phyloP scores from a whole-genome alignment of 2,329 filamentous ascomycete species.

The Chaetomiaceae sp. region DNA sequence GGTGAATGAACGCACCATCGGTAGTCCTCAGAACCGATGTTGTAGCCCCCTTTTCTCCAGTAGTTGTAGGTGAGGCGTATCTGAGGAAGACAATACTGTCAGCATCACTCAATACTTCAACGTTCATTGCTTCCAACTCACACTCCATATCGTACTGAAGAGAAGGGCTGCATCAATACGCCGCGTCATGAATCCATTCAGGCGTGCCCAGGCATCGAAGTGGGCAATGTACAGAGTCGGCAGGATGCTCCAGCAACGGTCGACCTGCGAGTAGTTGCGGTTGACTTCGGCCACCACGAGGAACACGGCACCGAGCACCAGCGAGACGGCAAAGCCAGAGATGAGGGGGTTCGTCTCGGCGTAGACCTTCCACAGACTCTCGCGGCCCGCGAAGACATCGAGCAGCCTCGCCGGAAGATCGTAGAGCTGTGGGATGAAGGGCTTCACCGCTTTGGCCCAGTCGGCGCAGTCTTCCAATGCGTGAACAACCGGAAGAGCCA shows the following conservation, averaged over 20 bases:
- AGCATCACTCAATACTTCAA: slow-evolving; percentile 15
- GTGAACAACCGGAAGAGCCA: slow-evolving; percentile 70
- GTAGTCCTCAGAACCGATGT: slow-evolving; percentile 88
- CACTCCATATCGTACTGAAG: slow-evolving; percentile 74
- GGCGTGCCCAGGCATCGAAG: slow-evolving; percentile 75
- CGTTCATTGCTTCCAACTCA: slow-evolving; percentile 40
- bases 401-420: slow-evolving; percentile 63
- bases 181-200: slow-evolving; percentile 65
- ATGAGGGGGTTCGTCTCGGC: slow-evolving; percentile 81
- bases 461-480: slow-evolving; percentile 71
- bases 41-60: slow-evolving; percentile 90
- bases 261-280: slow-evolving; percentile 94
- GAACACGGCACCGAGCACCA: slow-evolving; percentile 68
- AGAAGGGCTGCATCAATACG: slow-evolving; percentile 69
- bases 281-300: slow-evolving; percentile 78
- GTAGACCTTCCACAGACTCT: slow-evolving; percentile 68
- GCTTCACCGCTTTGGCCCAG: slow-evolving; percentile 68
- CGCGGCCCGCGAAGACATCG: slow-evolving; percentile 54
- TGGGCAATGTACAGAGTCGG: slow-evolving; percentile 84
- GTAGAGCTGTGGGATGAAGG: slow-evolving; percentile 67
- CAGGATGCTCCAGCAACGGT: slow-evolving; percentile 85
- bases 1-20: slow-evolving; percentile 57
- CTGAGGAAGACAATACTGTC: slow-evolving; percentile 40
- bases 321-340: slow-evolving; percentile 65
- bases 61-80: slow-evolving; percentile 89